These are phyloP conservation scores for Emiliania huxleyi DNA, from an alignment of 78 protist species.

Conservation along the genomic window DNA sequence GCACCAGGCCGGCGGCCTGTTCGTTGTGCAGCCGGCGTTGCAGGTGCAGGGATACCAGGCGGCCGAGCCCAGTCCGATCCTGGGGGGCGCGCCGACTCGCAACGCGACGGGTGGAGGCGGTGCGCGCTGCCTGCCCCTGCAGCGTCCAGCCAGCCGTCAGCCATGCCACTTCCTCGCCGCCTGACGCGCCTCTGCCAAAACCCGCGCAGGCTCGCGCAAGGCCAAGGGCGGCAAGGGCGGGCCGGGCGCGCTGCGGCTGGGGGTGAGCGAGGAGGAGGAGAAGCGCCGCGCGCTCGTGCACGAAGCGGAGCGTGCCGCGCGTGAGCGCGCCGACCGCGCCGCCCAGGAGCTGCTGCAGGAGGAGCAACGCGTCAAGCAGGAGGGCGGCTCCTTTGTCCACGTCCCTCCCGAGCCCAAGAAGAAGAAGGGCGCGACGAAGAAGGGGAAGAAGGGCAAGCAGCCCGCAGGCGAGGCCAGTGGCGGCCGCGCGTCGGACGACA, in stretches of 20 bases:
- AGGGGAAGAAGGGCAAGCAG: background rate
- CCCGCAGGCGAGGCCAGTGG: background rate
- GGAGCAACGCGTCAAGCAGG: background rate
- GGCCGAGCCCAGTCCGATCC: no score
- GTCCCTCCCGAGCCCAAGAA: background rate
- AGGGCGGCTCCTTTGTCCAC: no score
- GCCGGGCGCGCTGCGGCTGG: background rate
- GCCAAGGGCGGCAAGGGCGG: background rate
- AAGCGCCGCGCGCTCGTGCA: background rate
- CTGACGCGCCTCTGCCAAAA: no score
- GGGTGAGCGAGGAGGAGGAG: background rate
- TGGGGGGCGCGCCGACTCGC: no score
- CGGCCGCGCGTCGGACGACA: background rate
- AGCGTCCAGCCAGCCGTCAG: no score
- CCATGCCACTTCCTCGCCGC: no score
- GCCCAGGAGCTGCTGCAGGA: background rate
- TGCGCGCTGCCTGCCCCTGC: no score
- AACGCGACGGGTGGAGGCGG: no score
- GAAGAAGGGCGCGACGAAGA: background rate
- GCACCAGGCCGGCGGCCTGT: no score
- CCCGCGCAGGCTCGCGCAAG: no score
- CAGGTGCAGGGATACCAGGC: no score
- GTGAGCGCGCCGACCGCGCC: background rate
- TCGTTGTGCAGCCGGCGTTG: no score
- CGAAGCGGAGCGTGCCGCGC: background rate